A percentile compares a stretch with the other conserved stretches of the same genome.
Conservation (phyloP, 768 basidiomycete species). For the Mycena vitilis region DNA sequence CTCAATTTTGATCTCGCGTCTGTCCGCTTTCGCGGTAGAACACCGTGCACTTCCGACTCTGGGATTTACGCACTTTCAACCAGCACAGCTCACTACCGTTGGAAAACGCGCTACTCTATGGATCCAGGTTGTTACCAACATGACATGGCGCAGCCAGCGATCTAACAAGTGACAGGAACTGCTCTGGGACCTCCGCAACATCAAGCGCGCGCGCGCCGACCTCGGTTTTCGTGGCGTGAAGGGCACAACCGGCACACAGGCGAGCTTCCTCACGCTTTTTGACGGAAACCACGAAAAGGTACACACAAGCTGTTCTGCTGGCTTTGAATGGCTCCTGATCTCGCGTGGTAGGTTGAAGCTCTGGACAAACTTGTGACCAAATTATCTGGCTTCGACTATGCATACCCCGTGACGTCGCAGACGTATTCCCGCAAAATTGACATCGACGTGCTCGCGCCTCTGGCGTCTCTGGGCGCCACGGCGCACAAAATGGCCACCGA, state of each 20-base stretch:
- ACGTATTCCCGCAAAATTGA: conserved; percentile 99
- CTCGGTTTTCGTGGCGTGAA: conserved; percentile 98
- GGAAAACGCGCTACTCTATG: conserved; percentile 97
- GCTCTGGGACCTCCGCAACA: conserved; percentile 94
- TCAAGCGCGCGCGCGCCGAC: conserved; percentile 90
- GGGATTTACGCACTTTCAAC: conserved; percentile 99
- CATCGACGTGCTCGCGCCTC: conserved; percentile 88
- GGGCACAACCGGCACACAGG: conserved; percentile 99
- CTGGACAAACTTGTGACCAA: conserved; percentile 91
- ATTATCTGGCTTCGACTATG: conserved; percentile 92
- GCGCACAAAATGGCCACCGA: conserved; percentile 99
- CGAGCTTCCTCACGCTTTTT: conserved; percentile 93
- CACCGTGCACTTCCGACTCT: conserved; percentile 92
- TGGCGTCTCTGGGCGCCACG: conserved; percentile 92
- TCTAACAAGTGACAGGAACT: conserved; percentile 70
- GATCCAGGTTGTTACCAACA: conserved; percentile 74
- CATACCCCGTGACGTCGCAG: conserved; percentile 98
- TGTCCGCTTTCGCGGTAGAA: conserved; percentile 84
- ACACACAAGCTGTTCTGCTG: not conserved
- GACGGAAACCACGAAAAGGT: conserved; percentile 96
- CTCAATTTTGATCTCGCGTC: conserved; percentile 87
- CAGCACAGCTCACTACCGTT: conserved; percentile 97
- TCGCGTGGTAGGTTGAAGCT: conserved; percentile 73
- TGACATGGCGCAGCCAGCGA: not conserved
- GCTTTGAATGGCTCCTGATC: not conserved